Base-by-base conservation (phyloP, 2,329 filamentous ascomycete species). In the Ceratocystis colombiana region DNA sequence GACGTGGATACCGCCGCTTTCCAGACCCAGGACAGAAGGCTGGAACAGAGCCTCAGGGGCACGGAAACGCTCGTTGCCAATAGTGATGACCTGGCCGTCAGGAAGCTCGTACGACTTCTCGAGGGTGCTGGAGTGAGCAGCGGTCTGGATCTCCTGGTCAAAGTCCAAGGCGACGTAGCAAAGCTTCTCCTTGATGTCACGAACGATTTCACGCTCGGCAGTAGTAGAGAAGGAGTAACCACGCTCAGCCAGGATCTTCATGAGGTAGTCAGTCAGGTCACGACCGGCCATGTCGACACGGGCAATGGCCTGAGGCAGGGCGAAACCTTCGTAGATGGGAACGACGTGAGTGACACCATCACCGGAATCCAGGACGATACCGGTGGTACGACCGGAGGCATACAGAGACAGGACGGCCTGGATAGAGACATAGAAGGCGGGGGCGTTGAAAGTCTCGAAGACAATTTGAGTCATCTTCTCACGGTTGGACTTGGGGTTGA, bases 391-490 rank as follows among this genome's bases (percentile, higher is more conserved):
- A 88, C 94, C 94, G 76, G 94, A 99, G 75, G 94, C 94, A 84
- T 99, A 99, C 79, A 99, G 89, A 71, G 94, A 99, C 75, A 99
- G 86, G 72, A 99, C 94, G 78, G 94, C 94, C 87, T 97, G 93
- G 80, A 99, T 99, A 76, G 94, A 97, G 84, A 99, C 94, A 86
- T 99, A 99, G 88, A 99, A 97, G 74, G 94, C 94, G 73, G 94
- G 94, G 75, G 94, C 93, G 84, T 99, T 97, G 88, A 99, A 99
- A 75, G 94, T 99, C 88, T 99, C 94, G 84, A 99, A 99, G 79
- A 99, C 92, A 73, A 99, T 99, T 84, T 99, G 94, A 74, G 94
- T 97, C 94, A 99, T 99, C 91, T 99, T 99, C 87, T 99, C 94
- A 88, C 94, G 90, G 87, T 99, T 99, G 84, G 90, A 96, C 87